A percentile compares a stretch with the other conserved stretches of the same genome.
These are phyloP conservation scores for Lathyrus tuberosus DNA, from an alignment of 306 rosid species.

Conservation along the genomic window DNA sequence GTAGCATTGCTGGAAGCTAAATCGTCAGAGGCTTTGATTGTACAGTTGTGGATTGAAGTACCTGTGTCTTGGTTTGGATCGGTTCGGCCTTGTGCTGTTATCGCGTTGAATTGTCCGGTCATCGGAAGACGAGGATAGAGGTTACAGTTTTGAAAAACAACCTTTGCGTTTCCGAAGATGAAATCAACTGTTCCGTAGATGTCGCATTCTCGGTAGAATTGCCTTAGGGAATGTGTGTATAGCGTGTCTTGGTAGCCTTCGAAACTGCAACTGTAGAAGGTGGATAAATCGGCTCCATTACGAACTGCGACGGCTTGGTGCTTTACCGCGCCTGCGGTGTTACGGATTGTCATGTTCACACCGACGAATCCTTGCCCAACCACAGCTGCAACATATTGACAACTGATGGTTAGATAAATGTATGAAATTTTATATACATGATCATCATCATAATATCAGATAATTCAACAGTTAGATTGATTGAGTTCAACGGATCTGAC, in stretches of 20 bases:
- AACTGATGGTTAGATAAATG: too few relatives aligned
- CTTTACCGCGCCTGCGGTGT: constrained; percentile 86
- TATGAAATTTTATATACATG: too few relatives aligned
- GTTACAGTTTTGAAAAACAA: constrained; percentile 81
- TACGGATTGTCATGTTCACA: constrained; percentile 73
- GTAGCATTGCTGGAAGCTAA: constrained; percentile 39
- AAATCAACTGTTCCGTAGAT: constrained; percentile 89
- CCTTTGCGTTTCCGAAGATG: constrained; percentile 95
- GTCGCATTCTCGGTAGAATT: constrained; percentile 87
- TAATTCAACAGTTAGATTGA: too few relatives aligned
- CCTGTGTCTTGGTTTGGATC: constrained; percentile 88
- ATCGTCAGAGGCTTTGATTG: constrained; percentile 61
- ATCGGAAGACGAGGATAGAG: constrained; percentile 80
- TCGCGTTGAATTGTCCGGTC: constrained; percentile 83
- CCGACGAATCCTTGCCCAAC: constrained; percentile 78
- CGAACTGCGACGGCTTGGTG: constrained; percentile 92
- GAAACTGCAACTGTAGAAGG: constrained; percentile 87
- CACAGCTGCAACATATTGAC: constrained; percentile 55
- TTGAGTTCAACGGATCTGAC: too few relatives aligned
- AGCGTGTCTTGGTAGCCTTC: constrained; percentile 91
- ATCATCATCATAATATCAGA: too few relatives aligned
- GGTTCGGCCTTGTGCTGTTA: constrained; percentile 86
- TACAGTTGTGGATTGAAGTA: constrained; percentile 71
- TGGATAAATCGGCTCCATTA: constrained; percentile 78
- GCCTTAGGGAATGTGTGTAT: constrained; percentile 79